Base-by-base conservation (phyloP, 371 early-diverging fungal species). In the Actinomortierella wolfii region DNA sequence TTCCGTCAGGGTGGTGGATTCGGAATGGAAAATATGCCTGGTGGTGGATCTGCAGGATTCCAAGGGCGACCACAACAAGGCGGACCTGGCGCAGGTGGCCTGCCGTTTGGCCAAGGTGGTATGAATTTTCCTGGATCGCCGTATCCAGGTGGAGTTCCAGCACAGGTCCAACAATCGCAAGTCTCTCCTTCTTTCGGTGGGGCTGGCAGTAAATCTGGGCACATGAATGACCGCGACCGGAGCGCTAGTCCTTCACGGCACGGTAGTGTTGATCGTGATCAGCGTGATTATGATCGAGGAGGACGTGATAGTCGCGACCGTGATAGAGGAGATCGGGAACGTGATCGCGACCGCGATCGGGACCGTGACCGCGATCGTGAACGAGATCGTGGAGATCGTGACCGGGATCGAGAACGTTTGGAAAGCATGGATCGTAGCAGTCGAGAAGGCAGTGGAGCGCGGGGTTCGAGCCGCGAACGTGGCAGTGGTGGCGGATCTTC, bases 401-500 rank as follows among this genome's bases (percentile, higher is more conserved):
- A 56, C 29, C 29, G 64, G 9, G 46, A 53, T 18, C 56, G 57
- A 9, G 56, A 56, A 2, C 59, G 59, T 25, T 51, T 11, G 28
- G 63, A 15, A 56, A 59, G 24, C 62, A 67, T 11, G 63, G 59
- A 0, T 64, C 64, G 28, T 11, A 34, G 34, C 34, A 68, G 69
- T 40, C 56, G 64, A 24, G 68, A 68, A 21, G 66, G 66, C 15
- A 65, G 54, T 8, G 68, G 64, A 20, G 34, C 11, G 11, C 54
- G 71, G 1, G 62, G 73, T 1, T 51, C 67, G 34, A 62, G 62
- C 62, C 67, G 74, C 14, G 73, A 73, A 45, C 66, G 47, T 8
- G 47, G 34, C 11, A 11, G 34, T 11, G 34, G 34, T 11, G 11
- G 34, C 11, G 34, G 34, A 34, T 34, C 34, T 6, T 34, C 34